Conservation (phyloP, 208 protist genomes). For the Tritrichomonas foetus region DNA sequence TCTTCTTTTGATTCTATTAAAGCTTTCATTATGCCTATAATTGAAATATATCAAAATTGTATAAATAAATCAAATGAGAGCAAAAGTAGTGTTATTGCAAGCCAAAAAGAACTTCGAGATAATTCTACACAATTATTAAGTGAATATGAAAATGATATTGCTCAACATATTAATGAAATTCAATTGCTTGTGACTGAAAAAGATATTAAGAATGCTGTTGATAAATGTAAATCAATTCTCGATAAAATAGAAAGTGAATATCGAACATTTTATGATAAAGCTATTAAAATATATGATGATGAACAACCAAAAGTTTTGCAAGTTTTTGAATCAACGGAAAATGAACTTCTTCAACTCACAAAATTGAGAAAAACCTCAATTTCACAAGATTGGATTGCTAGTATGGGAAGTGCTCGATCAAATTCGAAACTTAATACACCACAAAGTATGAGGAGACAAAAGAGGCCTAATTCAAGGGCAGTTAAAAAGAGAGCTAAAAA, state of each 20-base stretch:
- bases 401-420: no score
- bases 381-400: not conserved
- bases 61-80: not conserved
- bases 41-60: constrained; percentile 4
- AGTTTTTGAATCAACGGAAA: not conserved
- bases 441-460: no score
- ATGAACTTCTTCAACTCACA: not conserved
- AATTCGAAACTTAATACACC: no score
- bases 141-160: not conserved
- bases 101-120: not conserved
- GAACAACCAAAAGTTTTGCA: not conserved
- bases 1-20: not conserved
- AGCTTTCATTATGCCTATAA: not conserved
- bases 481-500: not conserved
- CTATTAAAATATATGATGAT: constrained; percentile 2
- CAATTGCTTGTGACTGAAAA: not conserved
- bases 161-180: not conserved
- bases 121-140: not conserved
- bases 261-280: not conserved
- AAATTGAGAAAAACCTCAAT: not conserved
- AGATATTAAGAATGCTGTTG: not conserved
- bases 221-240: not conserved
- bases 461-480: no score
- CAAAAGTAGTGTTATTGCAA: not conserved
- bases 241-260: constrained; percentile 9